phyloP scores from a whole-genome alignment of 2,329 filamentous ascomycete genomes.

The Coniochaeta prunicola region DNA sequence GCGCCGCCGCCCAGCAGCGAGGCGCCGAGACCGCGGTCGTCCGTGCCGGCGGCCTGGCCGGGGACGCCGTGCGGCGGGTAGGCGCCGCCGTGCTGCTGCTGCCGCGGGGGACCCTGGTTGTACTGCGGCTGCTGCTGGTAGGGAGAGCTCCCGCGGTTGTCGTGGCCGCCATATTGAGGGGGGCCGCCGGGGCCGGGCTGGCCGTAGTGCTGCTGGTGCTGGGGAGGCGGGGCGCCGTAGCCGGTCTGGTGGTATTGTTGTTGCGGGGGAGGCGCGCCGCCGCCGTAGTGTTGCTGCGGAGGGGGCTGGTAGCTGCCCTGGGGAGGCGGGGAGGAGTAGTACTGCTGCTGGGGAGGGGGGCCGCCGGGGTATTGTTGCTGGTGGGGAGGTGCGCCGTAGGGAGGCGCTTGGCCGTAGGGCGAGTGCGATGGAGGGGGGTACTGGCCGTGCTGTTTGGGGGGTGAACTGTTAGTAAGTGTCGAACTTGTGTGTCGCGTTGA shows the following conservation, averaged over 20 bases:
- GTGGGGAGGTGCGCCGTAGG: conserved; percentile 1
- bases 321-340: neutral
- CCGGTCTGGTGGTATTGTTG: conserved; percentile 5
- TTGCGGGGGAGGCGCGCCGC: neutral
- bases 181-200: neutral
- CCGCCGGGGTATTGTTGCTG: conserved; percentile 5
- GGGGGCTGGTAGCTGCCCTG: neutral
- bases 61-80: neutral
- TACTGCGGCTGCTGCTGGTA: conserved; percentile 1
- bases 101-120: neutral
- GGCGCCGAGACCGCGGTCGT: conserved; percentile 5
- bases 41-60: neutral
- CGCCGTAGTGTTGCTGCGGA: neutral
- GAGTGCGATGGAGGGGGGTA: neutral
- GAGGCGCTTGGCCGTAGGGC: neutral
- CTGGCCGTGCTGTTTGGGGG: neutral
- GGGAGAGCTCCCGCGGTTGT: neutral
- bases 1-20: conserved; percentile 22
- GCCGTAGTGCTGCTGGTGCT: conserved; percentile 6
- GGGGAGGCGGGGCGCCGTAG: conserved; percentile 1
- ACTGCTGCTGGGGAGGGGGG: conserved; percentile 4
- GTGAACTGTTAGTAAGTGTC: no score
- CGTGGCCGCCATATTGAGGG: neutral
- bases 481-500: no score
- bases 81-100: neutral